A percentile compares a stretch with the other conserved stretches of the same genome.
phyloP scores from a whole-genome alignment of 1,139 yeast species.

The Yamadazyma sp. region DNA sequence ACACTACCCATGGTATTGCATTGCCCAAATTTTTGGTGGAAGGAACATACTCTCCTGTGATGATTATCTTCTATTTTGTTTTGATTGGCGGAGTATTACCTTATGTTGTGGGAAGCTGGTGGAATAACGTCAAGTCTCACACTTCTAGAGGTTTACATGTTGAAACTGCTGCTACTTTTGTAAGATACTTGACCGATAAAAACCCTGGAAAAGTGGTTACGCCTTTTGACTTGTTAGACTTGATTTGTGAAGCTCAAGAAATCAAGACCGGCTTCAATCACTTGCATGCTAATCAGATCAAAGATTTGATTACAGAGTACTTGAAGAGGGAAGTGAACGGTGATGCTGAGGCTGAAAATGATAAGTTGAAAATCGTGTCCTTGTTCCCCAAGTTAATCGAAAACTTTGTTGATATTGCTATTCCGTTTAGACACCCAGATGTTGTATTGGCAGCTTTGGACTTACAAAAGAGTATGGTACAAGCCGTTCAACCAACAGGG shows the following conservation, averaged over 20 bases:
- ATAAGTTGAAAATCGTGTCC: slow-evolving; percentile 58
- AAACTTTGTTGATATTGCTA: slow-evolving; percentile 79
- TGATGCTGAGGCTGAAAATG: slow-evolving; percentile 29
- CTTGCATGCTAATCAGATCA: slow-evolving; percentile 47
- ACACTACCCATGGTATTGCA: slow-evolving; percentile 94
- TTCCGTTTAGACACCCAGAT: slow-evolving; percentile 73
- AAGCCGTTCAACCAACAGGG: slow-evolving; percentile 67
- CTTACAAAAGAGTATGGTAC: slow-evolving; percentile 70
- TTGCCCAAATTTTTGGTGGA: slow-evolving; percentile 90
- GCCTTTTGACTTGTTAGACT: slow-evolving; percentile 56
- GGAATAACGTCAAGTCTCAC: slow-evolving; percentile 78
- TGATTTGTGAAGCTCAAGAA: slow-evolving; percentile 67
- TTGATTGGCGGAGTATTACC: slow-evolving; percentile 82
- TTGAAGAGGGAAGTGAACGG: slow-evolving; percentile 47
- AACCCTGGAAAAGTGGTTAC: slow-evolving; percentile 76
- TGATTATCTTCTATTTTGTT: slow-evolving; percentile 63
- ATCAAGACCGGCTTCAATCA: slow-evolving; percentile 37
- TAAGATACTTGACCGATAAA: slow-evolving; percentile 63
- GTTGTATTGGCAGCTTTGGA: slow-evolving; percentile 62
- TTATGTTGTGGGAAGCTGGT: slow-evolving; percentile 79
- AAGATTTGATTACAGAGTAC: slow-evolving; percentile 54
- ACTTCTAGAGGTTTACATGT: slow-evolving; percentile 85
- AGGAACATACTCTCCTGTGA: slow-evolving; percentile 70
- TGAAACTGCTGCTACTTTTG: slow-evolving; percentile 74
- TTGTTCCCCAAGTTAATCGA: slow-evolving; percentile 64